A percentile compares a stretch with the other conserved stretches of the same genome.
Evolutionary conservation across 768 basidiomycete genomes (phyloP).

Genomic region (Boletus rubroflammeus): DNA sequence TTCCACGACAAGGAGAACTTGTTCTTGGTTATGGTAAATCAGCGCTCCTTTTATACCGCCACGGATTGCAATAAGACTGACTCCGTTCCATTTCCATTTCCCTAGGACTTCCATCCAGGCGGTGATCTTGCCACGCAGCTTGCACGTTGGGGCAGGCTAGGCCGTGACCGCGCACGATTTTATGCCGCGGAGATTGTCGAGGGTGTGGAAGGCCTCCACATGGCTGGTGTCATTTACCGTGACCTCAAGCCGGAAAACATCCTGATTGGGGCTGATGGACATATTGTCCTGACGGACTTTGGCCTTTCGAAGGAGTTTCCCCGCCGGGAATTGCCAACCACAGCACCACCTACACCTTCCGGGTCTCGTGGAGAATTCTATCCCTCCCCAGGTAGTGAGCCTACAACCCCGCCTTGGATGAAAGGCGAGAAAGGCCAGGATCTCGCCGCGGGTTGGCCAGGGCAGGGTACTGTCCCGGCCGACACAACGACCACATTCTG

Average conservation of each 20-base stretch:
- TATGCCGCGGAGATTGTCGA: conserved; percentile 98
- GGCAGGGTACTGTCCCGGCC: conserved; percentile 42
- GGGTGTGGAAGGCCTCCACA: conserved; percentile 91
- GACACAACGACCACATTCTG: conserved; percentile 87
- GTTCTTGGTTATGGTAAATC: conserved; percentile 86
- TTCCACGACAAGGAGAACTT: conserved; percentile 98
- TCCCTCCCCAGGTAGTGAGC: conserved; percentile 38
- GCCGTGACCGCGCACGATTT: conserved; percentile 91
- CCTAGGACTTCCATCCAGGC: conserved; percentile 88
- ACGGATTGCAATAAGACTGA: conserved; percentile 8
- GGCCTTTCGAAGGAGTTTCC: conserved; percentile 92
- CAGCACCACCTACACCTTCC: conserved; percentile 57
- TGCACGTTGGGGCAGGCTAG: conserved; percentile 90
- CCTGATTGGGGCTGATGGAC: conserved; percentile 89
- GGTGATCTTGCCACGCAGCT: conserved; percentile 98
- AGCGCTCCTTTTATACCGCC: conserved; percentile 14
- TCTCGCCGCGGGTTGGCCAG: conserved; percentile 54
- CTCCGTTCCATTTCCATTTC: conserved; percentile 11
- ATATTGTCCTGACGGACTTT: conserved; percentile 97
- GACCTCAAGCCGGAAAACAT: conserved; percentile 98
- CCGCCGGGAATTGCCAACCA: conserved; percentile 42
- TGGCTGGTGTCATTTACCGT: conserved; percentile 93
- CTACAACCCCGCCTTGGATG: conserved; percentile 77
- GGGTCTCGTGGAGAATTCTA: conserved; percentile 52
- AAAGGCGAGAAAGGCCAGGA: conserved; percentile 56